Conservation (phyloP, 2,329 filamentous ascomycete species). For the Sclerotinia borealis region DNA sequence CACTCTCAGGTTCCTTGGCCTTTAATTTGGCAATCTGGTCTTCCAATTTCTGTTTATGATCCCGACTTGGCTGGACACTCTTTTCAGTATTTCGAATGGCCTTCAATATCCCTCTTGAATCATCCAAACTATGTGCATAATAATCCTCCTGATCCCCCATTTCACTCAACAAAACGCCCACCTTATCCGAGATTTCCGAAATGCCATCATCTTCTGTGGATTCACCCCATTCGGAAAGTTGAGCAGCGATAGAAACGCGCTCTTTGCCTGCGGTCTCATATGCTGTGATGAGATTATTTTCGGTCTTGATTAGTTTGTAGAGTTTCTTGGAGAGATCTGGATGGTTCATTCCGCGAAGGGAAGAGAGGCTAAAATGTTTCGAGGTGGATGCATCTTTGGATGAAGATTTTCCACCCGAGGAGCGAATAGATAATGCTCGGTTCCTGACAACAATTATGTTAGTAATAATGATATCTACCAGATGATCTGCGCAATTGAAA, state of each 20-base stretch:
- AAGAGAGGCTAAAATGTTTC: conserved; percentile 77
- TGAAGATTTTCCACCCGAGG: conserved; percentile 36
- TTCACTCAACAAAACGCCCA: conserved; percentile 86
- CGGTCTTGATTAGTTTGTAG: conserved; percentile 88
- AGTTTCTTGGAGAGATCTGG: conserved; percentile 85
- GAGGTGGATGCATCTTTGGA: conserved; percentile 32
- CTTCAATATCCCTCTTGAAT: conserved; percentile 77
- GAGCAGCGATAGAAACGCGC: conserved; percentile 75
- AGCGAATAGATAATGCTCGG: conserved; percentile 68
- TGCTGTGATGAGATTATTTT: conserved; percentile 80
- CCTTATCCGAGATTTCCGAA: conserved; percentile 89
- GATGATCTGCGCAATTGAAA: background rate
- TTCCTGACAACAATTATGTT: conserved; percentile 45
- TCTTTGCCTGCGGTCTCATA: conserved; percentile 83
- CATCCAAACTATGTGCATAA: conserved; percentile 82
- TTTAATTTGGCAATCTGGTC: conserved; percentile 92
- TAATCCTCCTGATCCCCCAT: conserved; percentile 89
- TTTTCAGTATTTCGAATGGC: conserved; percentile 91
- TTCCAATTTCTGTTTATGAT: conserved; percentile 78
- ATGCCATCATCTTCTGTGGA: conserved; percentile 80
- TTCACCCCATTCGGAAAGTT: conserved; percentile 96
- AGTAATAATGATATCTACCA: background rate
- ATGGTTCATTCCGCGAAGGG: conserved; percentile 76
- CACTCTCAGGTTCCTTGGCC: conserved; percentile 82
- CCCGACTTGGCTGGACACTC: conserved; percentile 87